Evolutionary conservation across 163 green algal genomes (phyloP), one percentile per base, ranked within the genome.

Genomic region (Volvox carteri): DNA sequence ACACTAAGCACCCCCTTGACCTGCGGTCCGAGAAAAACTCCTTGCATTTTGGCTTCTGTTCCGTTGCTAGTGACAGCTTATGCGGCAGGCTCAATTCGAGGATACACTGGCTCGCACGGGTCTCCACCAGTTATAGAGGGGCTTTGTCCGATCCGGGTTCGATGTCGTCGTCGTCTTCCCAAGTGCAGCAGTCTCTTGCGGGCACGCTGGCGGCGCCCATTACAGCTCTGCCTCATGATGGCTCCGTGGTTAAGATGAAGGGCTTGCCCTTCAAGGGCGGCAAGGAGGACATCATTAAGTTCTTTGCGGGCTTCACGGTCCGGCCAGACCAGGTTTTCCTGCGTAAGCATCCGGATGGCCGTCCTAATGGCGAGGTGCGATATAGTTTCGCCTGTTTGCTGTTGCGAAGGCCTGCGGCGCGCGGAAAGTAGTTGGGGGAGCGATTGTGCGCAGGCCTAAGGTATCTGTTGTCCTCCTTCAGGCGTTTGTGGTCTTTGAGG

Each of bases 401-500:
- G 28, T 42, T 73, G 62, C 62, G 14, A 73, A 5, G n/a, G 2
- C 37, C 14, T 73, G 28, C 11, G 25, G 62, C 37, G 62, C 28
- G 54, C 54, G 19, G 33, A 30, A 79, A 79, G 14, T 56, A 60
- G 35, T 79, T 11, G n/a, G 72, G 50, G 72, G 50, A 35, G 21
- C 68, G 75, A 84, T 52, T 84, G 46, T 84, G 50, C n/a, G n/a
- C 23, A 73, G 62, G 46, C 35, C 33, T 48, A 18, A 11, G 50
- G 18, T 16, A 41, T 44, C 2, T 35, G 6, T 41, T 16, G 39
- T 19, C 72, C 23, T 78, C 30, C 23, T 58, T 52, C 90, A 96
- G 94, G 94, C 94, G 0, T 95, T 95, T 77, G 90, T 96, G 2
- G 86, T 92, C 4, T 96, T 96, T 68, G 89, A 92, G 52, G 86